Percentiles rank a stretch among this genome's conserved stretches.
These are phyloP conservation scores for Neoboletus magnificus DNA, from an alignment of 768 basidiomycete genomes.

Conservation along the genomic window DNA sequence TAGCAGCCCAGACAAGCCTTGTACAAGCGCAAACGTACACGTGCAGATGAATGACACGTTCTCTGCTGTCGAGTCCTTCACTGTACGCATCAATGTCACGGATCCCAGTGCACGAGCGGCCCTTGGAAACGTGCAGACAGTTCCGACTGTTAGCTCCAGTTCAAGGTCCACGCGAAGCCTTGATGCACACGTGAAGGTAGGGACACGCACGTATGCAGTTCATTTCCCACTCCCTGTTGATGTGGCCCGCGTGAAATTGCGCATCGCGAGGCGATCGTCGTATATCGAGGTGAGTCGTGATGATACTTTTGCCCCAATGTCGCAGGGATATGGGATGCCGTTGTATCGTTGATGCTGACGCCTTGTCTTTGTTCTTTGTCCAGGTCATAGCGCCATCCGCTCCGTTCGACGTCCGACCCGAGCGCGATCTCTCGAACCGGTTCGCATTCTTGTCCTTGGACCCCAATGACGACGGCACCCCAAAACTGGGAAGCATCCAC, in stretches of 20 bases:
- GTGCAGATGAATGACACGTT: conserved; percentile 15
- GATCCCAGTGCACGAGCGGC: conserved; percentile 14
- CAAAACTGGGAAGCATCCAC: conserved; percentile 38
- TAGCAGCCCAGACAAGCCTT: neutral
- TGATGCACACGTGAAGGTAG: conserved; percentile 12
- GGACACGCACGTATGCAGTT: conserved; percentile 21
- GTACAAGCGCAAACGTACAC: neutral
- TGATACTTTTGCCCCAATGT: neutral
- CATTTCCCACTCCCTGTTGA: conserved; percentile 45
- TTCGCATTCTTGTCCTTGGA: conserved; percentile 26
- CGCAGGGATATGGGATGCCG: neutral
- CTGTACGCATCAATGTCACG: conserved; percentile 17
- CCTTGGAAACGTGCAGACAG: conserved; percentile 5
- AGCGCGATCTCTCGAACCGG: conserved; percentile 15
- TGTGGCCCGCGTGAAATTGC: conserved; percentile 34
- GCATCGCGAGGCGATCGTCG: conserved; percentile 49
- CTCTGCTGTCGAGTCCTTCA: conserved; percentile 9
- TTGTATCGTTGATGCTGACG: neutral
- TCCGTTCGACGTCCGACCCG: conserved; percentile 19
- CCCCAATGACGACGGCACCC: neutral
- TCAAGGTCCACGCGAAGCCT: neutral
- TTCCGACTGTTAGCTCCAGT: conserved; percentile 4
- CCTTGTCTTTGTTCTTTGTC: neutral
- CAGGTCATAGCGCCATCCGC: conserved; percentile 22
- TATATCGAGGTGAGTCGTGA: conserved; percentile 38